Base-by-base conservation (phyloP, 768 basidiomycete genomes). In the Termitomyces sp. region DNA sequence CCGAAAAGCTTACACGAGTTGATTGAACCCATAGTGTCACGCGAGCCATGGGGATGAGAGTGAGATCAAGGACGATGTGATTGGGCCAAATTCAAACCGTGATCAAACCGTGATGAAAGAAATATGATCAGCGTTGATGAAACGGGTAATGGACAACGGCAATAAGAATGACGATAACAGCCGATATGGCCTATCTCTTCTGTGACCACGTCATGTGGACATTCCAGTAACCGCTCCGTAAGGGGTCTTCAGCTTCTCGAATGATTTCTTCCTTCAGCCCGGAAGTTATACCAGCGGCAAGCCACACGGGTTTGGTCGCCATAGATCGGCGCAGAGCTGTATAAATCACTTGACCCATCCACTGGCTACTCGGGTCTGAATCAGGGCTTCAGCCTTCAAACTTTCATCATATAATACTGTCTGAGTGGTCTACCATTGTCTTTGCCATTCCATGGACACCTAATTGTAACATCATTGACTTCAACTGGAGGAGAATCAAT, bases 181-280 rank as follows among this genome's bases (percentile, higher is more conserved):
- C 12, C 16, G 46, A 16, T 14, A 23, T n/a, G 2, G 23, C 35
- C 27, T 48, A 41, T 31, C 40, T 42, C 35, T 59, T 59, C 25
- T 44, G 54, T 4, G 59, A 46, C 53, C 49, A 59, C 12, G 38
- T 40, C 49, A 59, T 46, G 40, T 45, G 23, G 23, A 59, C 1
- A 9, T 51, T 32, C 0, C 23, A 34, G 23, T 56, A 51, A 27
- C 21, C 29, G 44, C n/a, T 46, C 21, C 49, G 23, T n/a, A 31
- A n/a, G 6, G 35, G 48, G 21, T 59, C 59, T 29, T 56, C 25
- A 27, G 45, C 29, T 45, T 51, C 59, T 25, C 10, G 44, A 41
- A 34, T 9, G 1, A 59, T 11, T 42, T 16, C 40, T 40, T 48
- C 31, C 8, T 47, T 47, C 21, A 59, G 25, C n/a, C 50, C 57